Base-by-base conservation (phyloP, 2,329 filamentous ascomycete species). In the Diatrype stigma region DNA sequence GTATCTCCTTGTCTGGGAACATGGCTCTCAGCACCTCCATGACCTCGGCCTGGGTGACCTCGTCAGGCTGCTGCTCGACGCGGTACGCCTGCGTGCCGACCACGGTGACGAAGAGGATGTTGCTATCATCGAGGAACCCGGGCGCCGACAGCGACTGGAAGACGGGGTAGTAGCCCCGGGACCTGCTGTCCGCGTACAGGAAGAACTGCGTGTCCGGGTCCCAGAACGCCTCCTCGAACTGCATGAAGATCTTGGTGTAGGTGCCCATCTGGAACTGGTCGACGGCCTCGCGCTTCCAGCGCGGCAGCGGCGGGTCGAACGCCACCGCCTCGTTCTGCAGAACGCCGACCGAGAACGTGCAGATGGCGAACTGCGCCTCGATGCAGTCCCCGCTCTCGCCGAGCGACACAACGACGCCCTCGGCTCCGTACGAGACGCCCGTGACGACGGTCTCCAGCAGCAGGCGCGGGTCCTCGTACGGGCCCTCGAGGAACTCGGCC, bases 161-260 rank as follows among this genome's bases (percentile, higher is more conserved):
- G 7, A 86, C 69, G 0, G 85, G 81, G 34, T 68, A 77, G 52
- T 73, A 71, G 0, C 74, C 74, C 1, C 74, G 68, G 17, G 61
- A 60, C 0, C 64, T 63, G 2, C 71, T 65, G 22, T 75, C 74
- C 0, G 74, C 74, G 48, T 77, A 77, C 0, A 77, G 61, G 51
- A 77, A 72, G 56, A 65, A 77, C 56, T 77, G 65, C 0, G 63
- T 70, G 16, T 73, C 66, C 0, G 67, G 61, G 58, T 70, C 75
- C 86, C 85, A 89, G 66, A 89, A 89, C 0, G 81, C 79, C 49
- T 83, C 72, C 53, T 83, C 73, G 67, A 88, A 89, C 55, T 87
- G 85, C 53, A 86, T 70, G 67, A 89, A 89, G 54, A 89, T 80
- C 63, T 89, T 89, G 47, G 84, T 89, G 67, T 88, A 89, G 0